Evolutionary conservation across 2,329 filamentous ascomycete species (phyloP).

Genomic region (Blumeria hordei): DNA sequence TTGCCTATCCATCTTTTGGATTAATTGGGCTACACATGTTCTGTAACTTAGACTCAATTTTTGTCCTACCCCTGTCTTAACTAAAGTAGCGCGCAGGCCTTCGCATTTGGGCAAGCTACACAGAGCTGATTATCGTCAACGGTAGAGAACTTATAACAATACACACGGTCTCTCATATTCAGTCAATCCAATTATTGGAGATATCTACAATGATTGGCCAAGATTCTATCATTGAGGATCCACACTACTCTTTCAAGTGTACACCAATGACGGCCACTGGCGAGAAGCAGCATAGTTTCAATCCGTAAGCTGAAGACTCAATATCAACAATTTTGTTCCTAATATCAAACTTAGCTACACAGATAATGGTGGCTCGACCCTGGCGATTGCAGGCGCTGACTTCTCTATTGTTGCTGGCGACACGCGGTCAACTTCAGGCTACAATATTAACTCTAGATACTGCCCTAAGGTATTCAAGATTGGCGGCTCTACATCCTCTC

Average conservation of each 20-base stretch:
- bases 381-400: conserved; percentile 80
- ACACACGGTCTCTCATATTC: too few species aligned
- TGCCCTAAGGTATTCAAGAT: conserved; percentile 94
- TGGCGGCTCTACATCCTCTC: conserved; percentile 67
- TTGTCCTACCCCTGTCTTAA: conserved; percentile 12
- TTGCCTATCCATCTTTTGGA: conserved; percentile 9
- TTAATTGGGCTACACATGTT: too few species aligned
- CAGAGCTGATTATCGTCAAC: too few species aligned
- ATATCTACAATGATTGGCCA: conserved; percentile 48
- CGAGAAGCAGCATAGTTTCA: conserved; percentile 60
- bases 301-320: conserved; percentile 42
- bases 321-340: background rate
- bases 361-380: conserved; percentile 89
- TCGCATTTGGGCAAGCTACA: too few species aligned
- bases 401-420: conserved; percentile 95
- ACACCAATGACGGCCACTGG: conserved; percentile 27
- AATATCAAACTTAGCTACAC: conserved; percentile 42
- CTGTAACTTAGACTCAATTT: background rate
- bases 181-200: conserved; percentile 6
- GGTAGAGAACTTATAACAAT: too few species aligned
- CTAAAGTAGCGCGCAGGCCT: background rate
- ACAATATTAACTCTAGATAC: conserved; percentile 96
- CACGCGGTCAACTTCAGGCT: conserved; percentile 83
- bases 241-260: conserved; percentile 43
- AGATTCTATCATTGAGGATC: conserved; percentile 42